Evolutionary conservation across 352 stramenopile genomes (phyloP), one percentile per base, ranked within the genome.

Genomic region (Pythium myriotylum): DNA sequence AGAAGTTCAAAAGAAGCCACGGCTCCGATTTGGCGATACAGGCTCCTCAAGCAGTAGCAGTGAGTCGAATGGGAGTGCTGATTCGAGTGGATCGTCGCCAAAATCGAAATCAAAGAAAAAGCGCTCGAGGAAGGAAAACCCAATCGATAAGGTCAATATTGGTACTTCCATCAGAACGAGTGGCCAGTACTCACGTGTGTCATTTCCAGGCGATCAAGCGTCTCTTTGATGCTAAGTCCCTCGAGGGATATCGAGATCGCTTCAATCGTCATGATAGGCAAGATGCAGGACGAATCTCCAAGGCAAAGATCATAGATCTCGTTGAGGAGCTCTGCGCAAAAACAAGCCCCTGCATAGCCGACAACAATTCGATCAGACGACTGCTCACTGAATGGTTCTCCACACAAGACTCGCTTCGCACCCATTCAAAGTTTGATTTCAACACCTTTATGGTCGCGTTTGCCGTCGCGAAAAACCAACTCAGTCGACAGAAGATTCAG

Each of bases 371-470:
- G 0, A 24, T 79, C 1, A 59, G 39, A 2, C 51, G 64, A 14
- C 35, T 74, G 1, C 45, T 88, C 4, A 67, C 50, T 0, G 69
- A 87, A 17, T 91, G 79, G 77, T 88, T 91, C 55, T 59, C 54
- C 12, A 73, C 61, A 0, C 75, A 80, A 45, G 73, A 88, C 14
- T 67, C 84, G 27, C 67, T 88, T 17, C 77, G 72, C 22, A 67
- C 23, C 0, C 71, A 84, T 41, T 71, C 66, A 0, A 74, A 74
- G 22, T 91, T 91, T 16, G 71, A 76, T 22, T 88, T 91, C 33
- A 63, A 73, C 10, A 89, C 67, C 0, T 55, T 86, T 8, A 70
- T 89, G 59, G 52, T 86, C 7, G 77, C 79, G 20, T 77, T 89
- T 9, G 79, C 77, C 0, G 76, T 81, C 20, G 70, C 73, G 1